A percentile compares a stretch with the other conserved stretches of the same genome.
These are phyloP conservation scores for Globisporangium spiculum DNA, from an alignment of 352 stramenopile genomes.

Conservation along the genomic window DNA sequence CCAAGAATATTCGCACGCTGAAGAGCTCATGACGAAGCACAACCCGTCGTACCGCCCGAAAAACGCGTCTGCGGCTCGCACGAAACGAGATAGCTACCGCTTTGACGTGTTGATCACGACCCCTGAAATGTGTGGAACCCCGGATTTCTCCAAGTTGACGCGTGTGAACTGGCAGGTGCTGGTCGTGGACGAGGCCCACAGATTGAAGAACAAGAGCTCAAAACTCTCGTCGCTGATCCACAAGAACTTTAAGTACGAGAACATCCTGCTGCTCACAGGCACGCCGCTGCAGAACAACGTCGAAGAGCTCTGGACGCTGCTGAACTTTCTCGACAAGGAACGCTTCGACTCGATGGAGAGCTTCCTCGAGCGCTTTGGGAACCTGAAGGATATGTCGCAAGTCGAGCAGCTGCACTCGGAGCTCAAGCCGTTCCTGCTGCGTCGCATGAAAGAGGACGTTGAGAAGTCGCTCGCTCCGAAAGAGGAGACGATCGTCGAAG, in stretches of 20 bases:
- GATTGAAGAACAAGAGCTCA: constrained; percentile 97
- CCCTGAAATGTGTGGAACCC: constrained; percentile 97
- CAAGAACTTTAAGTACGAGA: constrained; percentile 77
- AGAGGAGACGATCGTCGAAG: constrained; percentile 90
- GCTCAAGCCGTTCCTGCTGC: constrained; percentile 83
- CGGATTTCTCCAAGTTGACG: constrained; percentile 92
- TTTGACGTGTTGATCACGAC: constrained; percentile 99
- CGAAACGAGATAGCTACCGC: constrained; percentile 70
- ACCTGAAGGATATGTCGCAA: constrained; percentile 89
- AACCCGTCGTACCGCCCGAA: constrained; percentile 1
- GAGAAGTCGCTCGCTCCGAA: constrained; percentile 87
- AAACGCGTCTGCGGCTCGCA: constrained; percentile 18
- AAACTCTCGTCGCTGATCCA: constrained; percentile 90
- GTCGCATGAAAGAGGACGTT: constrained; percentile 89
- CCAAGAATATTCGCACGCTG: constrained; percentile 40
- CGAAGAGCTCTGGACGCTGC: constrained; percentile 96
- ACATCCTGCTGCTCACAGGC: constrained; percentile 88
- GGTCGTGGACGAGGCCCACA: constrained; percentile 99
- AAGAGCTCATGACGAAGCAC: constrained; percentile 27
- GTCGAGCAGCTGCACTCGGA: constrained; percentile 85
- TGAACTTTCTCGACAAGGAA: constrained; percentile 97
- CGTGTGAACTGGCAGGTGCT: constrained; percentile 93
- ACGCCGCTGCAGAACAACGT: constrained; percentile 91
- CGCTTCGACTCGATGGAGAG: constrained; percentile 92
- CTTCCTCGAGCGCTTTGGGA: constrained; percentile 94